Evolutionary conservation across 1,284 basidiomycete species (phyloP), one percentile per base, ranked within the genome.

Genomic region (Cryptococcus wingfieldii): DNA sequence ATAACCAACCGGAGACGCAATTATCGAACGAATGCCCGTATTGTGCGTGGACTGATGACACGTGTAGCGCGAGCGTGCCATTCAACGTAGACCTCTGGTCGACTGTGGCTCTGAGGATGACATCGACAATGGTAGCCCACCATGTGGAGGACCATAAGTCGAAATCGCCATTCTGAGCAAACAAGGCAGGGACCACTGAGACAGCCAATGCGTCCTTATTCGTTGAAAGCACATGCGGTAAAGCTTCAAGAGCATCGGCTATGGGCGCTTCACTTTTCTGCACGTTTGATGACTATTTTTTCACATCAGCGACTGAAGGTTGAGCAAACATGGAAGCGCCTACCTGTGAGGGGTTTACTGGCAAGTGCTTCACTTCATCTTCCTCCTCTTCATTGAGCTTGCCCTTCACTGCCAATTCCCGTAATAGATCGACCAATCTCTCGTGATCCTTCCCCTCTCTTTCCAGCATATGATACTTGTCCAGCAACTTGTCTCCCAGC

Each of bases 401-500:
- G 5, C 68, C 67, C 45, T 62, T 56, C 38, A 57, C 34, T 2
- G 59, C 64, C 12, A 76, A 58, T 34, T 62, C 60, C 3, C 63
- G 53, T 38, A 76, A 48, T 9, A 72, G 50, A 3, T 52, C 54
- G 4, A 66, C 55, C 13, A 73, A 60, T 1, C 59, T 57, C 0
- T 54, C 58, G 53, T 70, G 61, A 48, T 66, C 63, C 34, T 54
- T 55, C 9, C 67, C 64, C 37, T 56, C 49, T 28, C 59, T 58
- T 48, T 67, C 62, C 39, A 69, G 58, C 10, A 51, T 44, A 25
- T 68, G 64, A 55, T 70, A 66, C 23, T 68, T 60, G 38, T 69
- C 64, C 54, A 76, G 62, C 27, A 74, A 55, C 5, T 67, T 71
- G 38, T 69, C 62, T 7, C 66, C 64, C 31, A 76, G 56, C 38